phyloP scores from a whole-genome alignment of 164 flowering plant species.

The Taxillus chinensis region DNA sequence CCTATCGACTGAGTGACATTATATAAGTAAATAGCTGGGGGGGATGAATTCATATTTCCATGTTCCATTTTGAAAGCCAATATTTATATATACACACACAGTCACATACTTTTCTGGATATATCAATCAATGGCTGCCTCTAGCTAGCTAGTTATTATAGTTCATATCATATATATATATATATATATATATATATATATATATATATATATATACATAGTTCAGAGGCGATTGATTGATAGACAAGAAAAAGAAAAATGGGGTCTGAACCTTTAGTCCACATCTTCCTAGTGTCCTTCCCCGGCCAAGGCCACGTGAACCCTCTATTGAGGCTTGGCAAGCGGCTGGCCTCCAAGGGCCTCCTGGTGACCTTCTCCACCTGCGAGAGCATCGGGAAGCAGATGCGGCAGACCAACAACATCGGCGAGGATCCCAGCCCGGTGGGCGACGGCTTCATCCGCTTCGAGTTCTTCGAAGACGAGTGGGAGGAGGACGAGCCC shows the following conservation, averaged over 20 bases:
- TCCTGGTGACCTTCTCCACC: slow-evolving; percentile 49
- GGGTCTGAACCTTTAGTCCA: slow-evolving; percentile 23
- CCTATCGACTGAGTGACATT: too few relatives aligned
- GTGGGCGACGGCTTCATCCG: slow-evolving; percentile 45
- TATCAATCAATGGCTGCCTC: too few relatives aligned
- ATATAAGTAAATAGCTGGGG: too few relatives aligned
- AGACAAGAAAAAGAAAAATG: slow-evolving; percentile 6
- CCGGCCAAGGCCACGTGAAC: slow-evolving; percentile 63
- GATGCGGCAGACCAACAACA: slow-evolving; percentile 29
- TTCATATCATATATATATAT: too few relatives aligned
- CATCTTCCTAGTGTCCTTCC: slow-evolving; percentile 50
- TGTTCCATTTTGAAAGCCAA: too few relatives aligned
- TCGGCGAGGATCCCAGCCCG: slow-evolving; percentile 19
- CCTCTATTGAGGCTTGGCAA: slow-evolving; percentile 58
- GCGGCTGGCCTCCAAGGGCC: slow-evolving; percentile 46
- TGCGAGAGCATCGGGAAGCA: slow-evolving; percentile 24
- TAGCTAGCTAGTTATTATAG: too few relatives aligned
- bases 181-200: too few relatives aligned
- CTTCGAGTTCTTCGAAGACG: slow-evolving; percentile 67
- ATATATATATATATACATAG: too few relatives aligned
- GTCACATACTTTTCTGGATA: too few relatives aligned
- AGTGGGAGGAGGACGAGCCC: slow-evolving; percentile 26
- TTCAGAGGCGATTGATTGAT: too few relatives aligned
- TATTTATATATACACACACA: too few relatives aligned
- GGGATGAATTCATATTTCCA: too few relatives aligned